These are phyloP conservation scores for Aureobasidium sp. DNA, from an alignment of 2,329 filamentous ascomycete species.

Conservation along the genomic window DNA sequence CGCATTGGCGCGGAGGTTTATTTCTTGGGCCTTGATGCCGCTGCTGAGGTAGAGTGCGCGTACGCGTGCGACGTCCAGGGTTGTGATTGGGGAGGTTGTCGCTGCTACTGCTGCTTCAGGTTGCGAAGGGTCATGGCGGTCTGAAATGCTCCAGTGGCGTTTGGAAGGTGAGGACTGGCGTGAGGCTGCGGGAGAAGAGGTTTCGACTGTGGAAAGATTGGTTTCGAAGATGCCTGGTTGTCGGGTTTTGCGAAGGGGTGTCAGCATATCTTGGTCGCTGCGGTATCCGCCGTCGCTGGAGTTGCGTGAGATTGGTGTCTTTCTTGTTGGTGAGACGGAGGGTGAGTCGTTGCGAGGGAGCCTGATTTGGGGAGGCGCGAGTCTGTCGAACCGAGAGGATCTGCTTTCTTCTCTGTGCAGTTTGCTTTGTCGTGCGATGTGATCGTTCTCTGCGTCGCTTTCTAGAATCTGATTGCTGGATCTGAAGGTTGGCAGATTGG, in stretches of 20 bases:
- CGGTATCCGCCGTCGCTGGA: not conserved
- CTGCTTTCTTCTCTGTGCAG: constrained; percentile 33
- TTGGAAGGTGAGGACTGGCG: constrained; percentile 25
- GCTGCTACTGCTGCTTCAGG: constrained; percentile 29
- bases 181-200: not conserved
- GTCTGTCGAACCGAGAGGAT: constrained; percentile 38
- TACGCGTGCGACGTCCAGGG: constrained; percentile 73
- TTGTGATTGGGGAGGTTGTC: constrained; percentile 45
- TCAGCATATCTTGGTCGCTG: not conserved
- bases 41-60: constrained; percentile 70
- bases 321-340: not conserved
- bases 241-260: constrained; percentile 3
- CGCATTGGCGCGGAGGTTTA: constrained; percentile 58
- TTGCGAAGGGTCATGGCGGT: constrained; percentile 36
- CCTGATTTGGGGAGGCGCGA: constrained; percentile 47
- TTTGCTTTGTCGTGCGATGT: constrained; percentile 37
- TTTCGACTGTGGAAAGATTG: not conserved
- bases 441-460: constrained; percentile 30
- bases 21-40: constrained; percentile 83
- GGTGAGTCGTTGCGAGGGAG: not conserved
- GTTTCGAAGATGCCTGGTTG: not conserved
- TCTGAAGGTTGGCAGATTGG: constrained; percentile 46
- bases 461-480: constrained; percentile 33
- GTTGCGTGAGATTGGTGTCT: not conserved
- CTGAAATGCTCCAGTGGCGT: constrained; percentile 54